Percentiles rank a stretch among this genome's conserved stretches.
phyloP scores from a whole-genome alignment of 768 basidiomycete species.

The Pleurotus salmoneostramineus region DNA sequence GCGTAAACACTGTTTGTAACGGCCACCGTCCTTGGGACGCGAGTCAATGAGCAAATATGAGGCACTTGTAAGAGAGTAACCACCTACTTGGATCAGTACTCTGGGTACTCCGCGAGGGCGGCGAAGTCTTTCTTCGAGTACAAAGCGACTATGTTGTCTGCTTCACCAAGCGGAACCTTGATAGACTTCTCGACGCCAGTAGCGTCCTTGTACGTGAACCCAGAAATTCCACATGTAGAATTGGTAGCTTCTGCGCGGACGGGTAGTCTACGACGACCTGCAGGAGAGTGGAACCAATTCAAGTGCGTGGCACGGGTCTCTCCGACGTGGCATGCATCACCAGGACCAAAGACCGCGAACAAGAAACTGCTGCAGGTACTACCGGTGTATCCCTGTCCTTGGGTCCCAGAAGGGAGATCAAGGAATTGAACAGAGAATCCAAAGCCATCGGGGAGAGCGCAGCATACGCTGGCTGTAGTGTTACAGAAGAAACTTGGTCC shows the following conservation, averaged over 20 bases:
- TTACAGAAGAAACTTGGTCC: slow-evolving; percentile 1
- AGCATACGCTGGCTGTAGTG: background rate
- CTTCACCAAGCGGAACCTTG: background rate
- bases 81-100: background rate
- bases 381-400: slow-evolving; percentile 8
- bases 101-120: background rate
- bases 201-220: slow-evolving; percentile 1
- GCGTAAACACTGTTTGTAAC: too few species aligned
- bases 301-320: slow-evolving; percentile 1
- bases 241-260: background rate
- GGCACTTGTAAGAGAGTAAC: too few species aligned
- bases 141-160: background rate
- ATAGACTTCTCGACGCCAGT: background rate
- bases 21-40: too few species aligned
- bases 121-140: background rate
- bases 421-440: slow-evolving; percentile 5
- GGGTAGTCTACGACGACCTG: background rate
- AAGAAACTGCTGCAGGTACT: background rate
- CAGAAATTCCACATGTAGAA: background rate
- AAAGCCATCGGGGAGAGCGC: slow-evolving; percentile 2
- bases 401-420: background rate
- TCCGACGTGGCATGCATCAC: background rate
- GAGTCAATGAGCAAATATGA: too few species aligned
- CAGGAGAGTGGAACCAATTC: slow-evolving; percentile 7
- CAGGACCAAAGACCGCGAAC: slow-evolving; percentile 1